Evolutionary conservation across 164 flowering plant genomes (phyloP), one percentile per base, ranked within the genome.

Genomic region (Kalanchoe fedtschenkoi): DNA sequence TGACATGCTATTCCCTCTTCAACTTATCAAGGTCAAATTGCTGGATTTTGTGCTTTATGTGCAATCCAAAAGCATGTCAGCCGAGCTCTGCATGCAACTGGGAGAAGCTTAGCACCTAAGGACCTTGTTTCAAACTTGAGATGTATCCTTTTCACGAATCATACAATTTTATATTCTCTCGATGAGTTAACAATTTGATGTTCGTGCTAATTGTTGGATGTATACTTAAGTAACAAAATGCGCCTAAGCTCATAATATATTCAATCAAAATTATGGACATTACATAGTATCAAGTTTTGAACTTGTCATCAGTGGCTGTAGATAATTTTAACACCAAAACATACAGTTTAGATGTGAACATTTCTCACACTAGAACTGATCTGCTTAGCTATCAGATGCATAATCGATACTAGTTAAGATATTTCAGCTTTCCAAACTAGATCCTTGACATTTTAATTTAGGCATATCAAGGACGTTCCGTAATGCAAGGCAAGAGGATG

Each of bases 11-110:
- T 34, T 67, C 29, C 44, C 15, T 56, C 42, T 21, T 28, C 62
- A 34, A 10, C 74, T 69, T 61, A 4, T 81, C 71, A 65, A 95
- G 99, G 99, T 41, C 95, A 70, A 61, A 70, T 77, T 64, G 83
- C 90, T 75, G 99, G 96, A 41, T 95, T 91, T 74, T 95, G 99
- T 86, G 97, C 95, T 11, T 69, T 95, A 63, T 95, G 99, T 74
- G 97, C 97, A 60, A 86, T 95, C 43, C 96, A 95, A 72, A 89
- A 87, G 55, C 99, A 95, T 77, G 97, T 95, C 28, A 91, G 83
- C 60, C 83, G 81, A 66, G 97, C 97, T 63, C 72, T 88, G 19
- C 83, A 89, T 68, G 72, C 90, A 68, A 75, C 89, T 21, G 97
- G 99, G 72, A 87, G 90, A 78, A 83, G 78, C 58, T 68, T 95